Evolutionary conservation across 1,284 basidiomycete species (phyloP), one percentile per base, ranked within the genome.

Genomic region (Naganishia sp.): DNA sequence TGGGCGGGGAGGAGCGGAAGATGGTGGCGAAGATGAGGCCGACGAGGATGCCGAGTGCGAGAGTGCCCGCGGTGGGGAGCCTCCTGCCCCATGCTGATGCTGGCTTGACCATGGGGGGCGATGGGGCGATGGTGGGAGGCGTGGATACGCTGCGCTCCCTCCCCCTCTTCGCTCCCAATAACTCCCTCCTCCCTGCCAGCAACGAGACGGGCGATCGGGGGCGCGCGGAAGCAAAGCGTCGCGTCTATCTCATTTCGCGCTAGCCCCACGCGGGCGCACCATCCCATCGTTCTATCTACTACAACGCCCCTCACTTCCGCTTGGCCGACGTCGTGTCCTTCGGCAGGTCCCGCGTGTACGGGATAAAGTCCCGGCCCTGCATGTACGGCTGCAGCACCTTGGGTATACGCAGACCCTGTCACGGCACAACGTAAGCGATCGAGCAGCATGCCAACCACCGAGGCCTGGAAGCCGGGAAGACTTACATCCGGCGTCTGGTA

Each of bases 341-440:
- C 2, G 76, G 74, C 59, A 79, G 71, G 69, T 79, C 78, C 48
- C 74, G 76, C n/a, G 76, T 78, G 72, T 74, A 99, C 21, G 94
- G 94, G 63, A 99, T 77, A 83, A 97, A 96, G 21, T 92, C 90
- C 21, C 94, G 87, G 2, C 95, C 95, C 75, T 92, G 89, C 92
- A 99, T 94, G 81, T 98, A 98, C 52, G 93, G 92, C 71, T 88
- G 86, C 43, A 98, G 84, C 0, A 87, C 88, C 75, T 94, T 88
- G 7, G 95, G 95, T 75, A 99, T 89, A 68, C 86, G 83, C 68
- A 98, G 82, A 55, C 95, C 95, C 88, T 94, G 74, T 21, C 43
- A 18, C 63, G 66, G 13, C 7, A 3, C 36, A 7, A 9, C 6
- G 6, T 11, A 36, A 11, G 4, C 39, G 68, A 44, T 60, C 66